phyloP scores from a whole-genome alignment of 139 green algal genomes.

The Chlorella sp. region DNA sequence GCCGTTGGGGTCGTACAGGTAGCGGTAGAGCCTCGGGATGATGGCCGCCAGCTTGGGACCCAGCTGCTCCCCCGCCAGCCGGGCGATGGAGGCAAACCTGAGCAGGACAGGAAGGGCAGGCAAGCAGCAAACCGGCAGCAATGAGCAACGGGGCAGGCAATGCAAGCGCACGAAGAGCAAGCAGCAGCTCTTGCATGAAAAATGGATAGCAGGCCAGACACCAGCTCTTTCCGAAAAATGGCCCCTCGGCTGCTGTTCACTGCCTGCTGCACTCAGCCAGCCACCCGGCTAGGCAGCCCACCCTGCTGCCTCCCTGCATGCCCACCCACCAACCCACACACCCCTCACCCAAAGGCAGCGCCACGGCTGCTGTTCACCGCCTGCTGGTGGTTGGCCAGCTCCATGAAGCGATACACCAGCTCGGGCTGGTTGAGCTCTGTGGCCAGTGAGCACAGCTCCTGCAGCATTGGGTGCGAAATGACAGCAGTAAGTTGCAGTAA shows the following conservation, averaged over 20 bases:
- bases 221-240: no score
- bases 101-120: neutral
- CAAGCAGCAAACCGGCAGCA: no score
- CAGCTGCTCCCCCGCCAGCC: conserved; percentile 75
- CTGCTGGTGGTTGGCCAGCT: conserved; percentile 80
- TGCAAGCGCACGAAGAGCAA: no score
- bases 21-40: conserved; percentile 89
- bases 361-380: conserved; percentile 77
- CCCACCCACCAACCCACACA: neutral
- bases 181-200: no score
- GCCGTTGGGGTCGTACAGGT: conserved; percentile 88
- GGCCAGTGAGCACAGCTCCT: conserved; percentile 90
- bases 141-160: no score
- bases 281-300: no score
- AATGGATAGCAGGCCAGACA: no score
- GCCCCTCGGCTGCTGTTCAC: no score
- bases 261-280: no score
- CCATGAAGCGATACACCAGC: conserved; percentile 92
- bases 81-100: conserved; percentile 83
- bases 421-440: conserved; percentile 94
- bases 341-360: conserved; percentile 78
- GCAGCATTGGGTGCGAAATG: conserved; percentile 84
- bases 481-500: no score
- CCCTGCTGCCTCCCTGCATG: no score
- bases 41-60: conserved; percentile 74